Base-by-base conservation (phyloP, 192 early-diverging fungal genomes). In the Backusella westeae region DNA sequence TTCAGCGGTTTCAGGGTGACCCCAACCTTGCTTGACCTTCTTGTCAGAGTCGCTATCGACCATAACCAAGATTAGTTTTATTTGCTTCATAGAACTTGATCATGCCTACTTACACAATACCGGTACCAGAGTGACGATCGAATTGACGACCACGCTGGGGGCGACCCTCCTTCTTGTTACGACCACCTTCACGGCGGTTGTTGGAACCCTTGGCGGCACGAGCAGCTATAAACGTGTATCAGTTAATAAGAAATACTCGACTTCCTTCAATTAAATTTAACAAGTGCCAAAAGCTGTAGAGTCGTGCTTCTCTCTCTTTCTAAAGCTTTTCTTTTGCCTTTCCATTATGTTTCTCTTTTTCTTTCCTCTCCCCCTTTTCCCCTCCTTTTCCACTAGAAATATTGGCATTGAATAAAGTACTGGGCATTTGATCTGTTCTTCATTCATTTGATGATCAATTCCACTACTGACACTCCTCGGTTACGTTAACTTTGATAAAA, bases 21-120 rank as follows among this genome's bases (percentile, higher is more conserved):
- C 93, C 94, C 94, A 95, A 44, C 90, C 91, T 80, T 92, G 91
- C 81, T 88, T 91, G 79, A 94, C 92, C 89, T 98, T 98, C 91
- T 98, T 98, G 44, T 93, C 93, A 63, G 90, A 91, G 81, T 96
- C 95, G 67, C 84, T 85, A 69, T 75, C 21, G 69, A 34, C 7
- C 1, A 32, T 44, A 26, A 12, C 32, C 32, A 32, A 23, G 1
- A 74, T 32, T 15, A 63, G 15, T 6, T 65, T 72, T 26, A 19
- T 1, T 52, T 44, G 36, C 34, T 42, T 44, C 1, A 21, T 70
- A 26, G 15, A 32, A 32, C 38, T n/a, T 9, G 5, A 4, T 21
- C 39, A 44, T 75, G 1, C n/a, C 7, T n/a, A 78, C 82, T 74
- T 82, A 87, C 85, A 83, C 75, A 46, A 90, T 83, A 52, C 91